Evolutionary conservation across 164 flowering plant genomes (phyloP), one percentile per base, ranked within the genome.

Genomic region (Buxus sempervirens): DNA sequence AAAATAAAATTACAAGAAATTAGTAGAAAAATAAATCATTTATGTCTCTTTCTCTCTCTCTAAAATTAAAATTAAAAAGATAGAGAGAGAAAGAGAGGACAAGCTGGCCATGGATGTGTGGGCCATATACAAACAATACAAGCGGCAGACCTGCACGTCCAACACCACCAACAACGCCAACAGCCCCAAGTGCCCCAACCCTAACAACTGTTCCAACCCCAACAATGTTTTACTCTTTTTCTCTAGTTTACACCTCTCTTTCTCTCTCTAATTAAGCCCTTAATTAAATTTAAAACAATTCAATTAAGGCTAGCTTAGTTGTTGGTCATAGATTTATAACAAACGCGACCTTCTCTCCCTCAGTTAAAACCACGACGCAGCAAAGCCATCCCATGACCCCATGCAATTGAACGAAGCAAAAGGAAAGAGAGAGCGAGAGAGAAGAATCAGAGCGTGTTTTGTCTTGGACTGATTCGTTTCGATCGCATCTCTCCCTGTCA

Each of bases 381-480:
- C 71, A 69, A 74, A 83, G 73, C 66, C 78, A 76, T 64, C 67
- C 75, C 76, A 76, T 72, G 72, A 32, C 5, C 67, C 75, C 76
- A 76, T 72, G 74, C 76, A 15, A 45, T 10, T 59, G 58, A 23
- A 55, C 48, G 49, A 61, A 67, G 75, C 71, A 62, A 72, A 66
- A 66, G 60, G 16, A 1, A 15, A 45, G 51, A 45, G 18, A 45
- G 51, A 45, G 51, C 71, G 72, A 74, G 71, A 67, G 76, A 72
- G 75, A 59, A 74, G 74, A 67, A 73, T 69, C 66, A 59, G 60
- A 10, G 38, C 13, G 73, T 72, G 38, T 72, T 76, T 79, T 80
- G 80, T 78, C 81, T 84, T 84, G 88, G 88, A 82, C 86, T 72
- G 79, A 82, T 84, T 85, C 86, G 63, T 66, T 65, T 70, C 64